phyloP scores from a whole-genome alignment of 2,329 filamentous ascomycete genomes.

The Aschersonia sp. region DNA sequence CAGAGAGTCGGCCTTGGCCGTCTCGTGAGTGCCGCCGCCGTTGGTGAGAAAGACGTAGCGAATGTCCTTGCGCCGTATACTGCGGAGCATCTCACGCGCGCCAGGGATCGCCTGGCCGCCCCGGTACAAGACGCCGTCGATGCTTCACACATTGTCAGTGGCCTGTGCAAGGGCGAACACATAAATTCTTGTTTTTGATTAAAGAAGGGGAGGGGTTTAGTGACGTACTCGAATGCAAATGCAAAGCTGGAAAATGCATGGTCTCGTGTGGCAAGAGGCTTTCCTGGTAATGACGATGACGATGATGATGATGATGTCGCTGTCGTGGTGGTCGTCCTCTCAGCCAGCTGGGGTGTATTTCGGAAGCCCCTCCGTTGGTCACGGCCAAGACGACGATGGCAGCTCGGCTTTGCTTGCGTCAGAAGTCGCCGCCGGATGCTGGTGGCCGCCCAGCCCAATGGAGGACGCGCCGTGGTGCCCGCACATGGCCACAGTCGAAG shows the following conservation, averaged over 20 bases:
- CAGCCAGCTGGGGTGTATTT: neutral
- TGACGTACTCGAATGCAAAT: constrained; percentile 22
- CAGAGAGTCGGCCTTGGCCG: constrained; percentile 19
- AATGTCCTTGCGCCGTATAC: constrained; percentile 59
- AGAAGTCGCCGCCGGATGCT: too few species aligned
- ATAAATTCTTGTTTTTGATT: neutral
- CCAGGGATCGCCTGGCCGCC: constrained; percentile 65
- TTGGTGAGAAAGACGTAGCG: constrained; percentile 95
- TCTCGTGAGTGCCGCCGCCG: constrained; percentile 75
- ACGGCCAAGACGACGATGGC: neutral
- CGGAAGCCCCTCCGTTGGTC: neutral
- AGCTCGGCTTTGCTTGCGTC: neutral
- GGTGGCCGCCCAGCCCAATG: too few species aligned
- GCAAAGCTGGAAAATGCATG: constrained; percentile 17
- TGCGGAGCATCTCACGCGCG: constrained; percentile 57
- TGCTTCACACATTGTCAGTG: constrained; percentile 24
- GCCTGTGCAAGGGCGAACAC: neutral
- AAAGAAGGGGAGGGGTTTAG: neutral
- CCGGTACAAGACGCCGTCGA: constrained; percentile 90
- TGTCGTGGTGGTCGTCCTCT: neutral
- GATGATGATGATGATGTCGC: too few species aligned
- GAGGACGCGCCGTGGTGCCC: too few species aligned
- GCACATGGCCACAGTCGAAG: too few species aligned
- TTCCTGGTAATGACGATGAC: neutral
- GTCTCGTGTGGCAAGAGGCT: constrained; percentile 2